Conservation (phyloP, 176 grass and related monocot species). For the bread wheat (Triticum aestivum) region IWGSC_CS_RefSeq_v2.1 NC_057808.1:530174293-530174792, state of each 20-base stretch:
- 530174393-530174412: no score
- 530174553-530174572: constrained; percentile 29
- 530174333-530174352: background rate
- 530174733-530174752: rapidly evolving
- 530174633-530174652: background rate
- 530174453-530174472: background rate
- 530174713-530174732: background rate
- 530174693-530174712: rapidly evolving
- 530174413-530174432: background rate
- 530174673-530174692: rapidly evolving
- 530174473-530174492: background rate
- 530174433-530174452: background rate
- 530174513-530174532: background rate
- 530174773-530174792: constrained; percentile 23
- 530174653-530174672: background rate
- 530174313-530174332: no score
- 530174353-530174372: background rate
- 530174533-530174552: constrained; percentile 37
- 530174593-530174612: constrained; percentile 43
- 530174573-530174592: constrained; percentile 47
- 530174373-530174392: background rate
- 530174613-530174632: constrained; percentile 32
- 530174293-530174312: constrained; percentile 26
- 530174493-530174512: background rate
- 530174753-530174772: no score